Evolutionary conservation across 305 asterid species (phyloP).

Genomic region (Fraxinus paxiana): DNA sequence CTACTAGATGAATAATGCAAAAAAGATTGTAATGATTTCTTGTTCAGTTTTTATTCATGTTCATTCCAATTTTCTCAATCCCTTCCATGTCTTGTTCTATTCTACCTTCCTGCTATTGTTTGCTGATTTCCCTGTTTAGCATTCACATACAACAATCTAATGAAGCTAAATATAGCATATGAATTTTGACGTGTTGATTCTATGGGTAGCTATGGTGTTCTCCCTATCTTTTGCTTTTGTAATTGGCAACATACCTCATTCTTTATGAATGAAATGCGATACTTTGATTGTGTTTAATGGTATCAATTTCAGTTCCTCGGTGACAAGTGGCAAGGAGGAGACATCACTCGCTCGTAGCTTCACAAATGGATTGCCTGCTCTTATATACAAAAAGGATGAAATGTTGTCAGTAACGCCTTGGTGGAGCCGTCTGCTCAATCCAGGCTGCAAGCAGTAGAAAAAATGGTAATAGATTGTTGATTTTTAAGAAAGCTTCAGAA

Average conservation of each 20-base stretch:
- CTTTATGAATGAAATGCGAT: background rate
- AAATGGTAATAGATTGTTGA: background rate
- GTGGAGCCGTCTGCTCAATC: constrained; percentile 66
- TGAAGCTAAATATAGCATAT: background rate
- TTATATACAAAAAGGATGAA: constrained; percentile 50
- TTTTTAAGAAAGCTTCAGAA: background rate
- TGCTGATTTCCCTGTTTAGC: background rate
- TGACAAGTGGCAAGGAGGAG: constrained; percentile 39
- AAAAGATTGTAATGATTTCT: background rate
- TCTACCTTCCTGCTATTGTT: background rate
- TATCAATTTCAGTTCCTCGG: constrained; percentile 39
- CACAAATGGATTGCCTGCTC: constrained; percentile 41
- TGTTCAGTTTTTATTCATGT: background rate
- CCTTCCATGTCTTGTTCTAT: background rate
- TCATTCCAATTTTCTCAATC: background rate
- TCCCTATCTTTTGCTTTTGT: background rate
- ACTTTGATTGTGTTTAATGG: background rate
- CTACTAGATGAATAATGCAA: background rate
- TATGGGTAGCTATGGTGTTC: background rate
- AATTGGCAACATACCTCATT: background rate
- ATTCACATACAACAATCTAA: background rate
- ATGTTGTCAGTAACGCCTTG: constrained; percentile 55
- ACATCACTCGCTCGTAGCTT: constrained; percentile 28
- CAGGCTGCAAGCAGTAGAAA: constrained; percentile 33
- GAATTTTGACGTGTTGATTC: background rate